Base-by-base conservation (phyloP, 441 rosid species). In the Arabidopsis lyrata region DNA sequence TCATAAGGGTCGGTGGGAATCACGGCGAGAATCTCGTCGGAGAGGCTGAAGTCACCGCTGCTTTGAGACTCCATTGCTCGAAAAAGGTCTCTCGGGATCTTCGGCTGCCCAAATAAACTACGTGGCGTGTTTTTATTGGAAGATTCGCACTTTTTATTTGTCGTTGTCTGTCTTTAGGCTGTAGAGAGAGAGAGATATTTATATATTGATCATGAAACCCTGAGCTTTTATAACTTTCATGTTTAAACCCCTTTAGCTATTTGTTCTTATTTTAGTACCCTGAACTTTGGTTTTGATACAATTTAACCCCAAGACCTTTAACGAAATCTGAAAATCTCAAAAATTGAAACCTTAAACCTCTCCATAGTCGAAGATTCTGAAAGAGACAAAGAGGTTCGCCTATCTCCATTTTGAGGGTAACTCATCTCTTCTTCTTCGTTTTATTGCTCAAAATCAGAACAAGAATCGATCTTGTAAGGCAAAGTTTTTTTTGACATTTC, bases 11-110 rank as follows among this genome's bases (percentile, higher is more conserved):
- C 77, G 12, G 79, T 70, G 3, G 79, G 82, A n/a, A 79, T 79
- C 39, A 79, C 70, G 8, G 76, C 72, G 11, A 75, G 79, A 31
- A 79, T 79, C 61, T 79, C 77, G 58, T 75, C 82, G 64, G 94
- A 66, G 32, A 94, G 72, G 57, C 77, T 76, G 50, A 92, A 90
- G 74, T 90, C 96, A 41, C 66, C 76, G 54, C 49, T 59, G 42
- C 53, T 66, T 38, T 73, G 75, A 78, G 86, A 81, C 93, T 22
- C 24, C 27, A 86, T 84, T 9, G 73, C 67, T 73, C 52, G 16
- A 35, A 9, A n/a, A 15, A 36, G 73, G 54, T 10, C 72, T 45
- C 78, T 68, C 60, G 67, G 67, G 78, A 57, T 68, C 69, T 64
- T 64, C 70, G 29, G 9, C 57, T 45, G 38, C 66, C 29, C 3